Evolutionary conservation across 306 rosid species (phyloP), one percentile per base, ranked within the genome.

Genomic region (Trichosanthes cucumerina): DNA sequence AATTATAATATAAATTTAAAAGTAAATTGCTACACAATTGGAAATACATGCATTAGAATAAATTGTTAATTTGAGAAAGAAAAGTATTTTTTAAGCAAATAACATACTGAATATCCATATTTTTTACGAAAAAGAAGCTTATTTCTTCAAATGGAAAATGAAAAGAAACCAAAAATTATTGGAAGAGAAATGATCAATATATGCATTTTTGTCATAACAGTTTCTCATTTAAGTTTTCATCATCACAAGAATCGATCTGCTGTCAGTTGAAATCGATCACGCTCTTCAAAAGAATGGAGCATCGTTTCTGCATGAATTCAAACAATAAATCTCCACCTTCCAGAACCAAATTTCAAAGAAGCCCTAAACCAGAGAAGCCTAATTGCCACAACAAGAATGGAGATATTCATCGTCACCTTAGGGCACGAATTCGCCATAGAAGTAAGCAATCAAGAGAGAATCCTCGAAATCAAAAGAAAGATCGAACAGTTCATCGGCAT

Each of bases 401-500:
- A 78, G 76, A 81, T 91, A 18, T 64, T 78, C 59, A 82, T 92
- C 38, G 81, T 78, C 14, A 78, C 91, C 31, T 44, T 86, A 74
- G 77, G 81, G 28, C 84, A 70, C 38, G 88, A 91, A 49, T 82
- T 91, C 75, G 44, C 56, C 83, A 66, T 92, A 53, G 93, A 95
- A 75, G 86, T 90, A 4, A 85, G 86, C 38, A 38, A 57, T 79
- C 84, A 87, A 86, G 98, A 91, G 82, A 82, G 84, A 36, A 89
- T 95, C 18, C 41, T 78, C 10, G 92, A 86, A 33, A 87, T 95
- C 85, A 92, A 95, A 77, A 84, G 79, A 73, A 89, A 89, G 84
- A 92, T 92, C 74, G 90, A 91, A 81, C 93, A 95, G 81, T 75
- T 86, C 64, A 65, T 88, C 76, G 89, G 86, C 59, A 81, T 87